Evolutionary conservation across 2,329 filamentous ascomycete species (phyloP).

Genomic region (Chlorencoelia australis): DNA sequence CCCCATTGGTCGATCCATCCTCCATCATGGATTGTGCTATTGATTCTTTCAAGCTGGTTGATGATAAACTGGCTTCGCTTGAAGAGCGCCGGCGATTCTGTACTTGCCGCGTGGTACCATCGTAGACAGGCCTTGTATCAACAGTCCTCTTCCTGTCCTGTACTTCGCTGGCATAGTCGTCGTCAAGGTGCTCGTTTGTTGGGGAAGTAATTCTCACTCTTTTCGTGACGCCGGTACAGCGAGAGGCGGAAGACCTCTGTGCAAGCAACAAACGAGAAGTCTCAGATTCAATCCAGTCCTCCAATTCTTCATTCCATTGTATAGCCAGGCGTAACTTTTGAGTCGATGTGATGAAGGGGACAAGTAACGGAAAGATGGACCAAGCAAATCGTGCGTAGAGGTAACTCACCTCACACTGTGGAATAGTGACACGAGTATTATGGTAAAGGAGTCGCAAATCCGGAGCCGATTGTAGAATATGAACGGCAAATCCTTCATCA

Average conservation of each 20-base stretch:
- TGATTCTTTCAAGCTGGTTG: no score
- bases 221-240: neutral
- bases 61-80: no score
- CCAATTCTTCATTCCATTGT: neutral
- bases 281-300: neutral
- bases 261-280: neutral
- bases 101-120: no score
- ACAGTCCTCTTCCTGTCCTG: no score
- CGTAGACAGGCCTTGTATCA: no score
- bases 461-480: neutral
- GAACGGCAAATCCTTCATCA: neutral
- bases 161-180: neutral
- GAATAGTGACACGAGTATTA: constrained; percentile 1
- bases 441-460: constrained; percentile 2
- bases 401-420: neutral
- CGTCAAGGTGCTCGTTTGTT: neutral
- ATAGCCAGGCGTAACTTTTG: neutral
- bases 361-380: constrained; percentile 1
- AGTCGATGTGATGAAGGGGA: neutral
- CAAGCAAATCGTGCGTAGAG: neutral
- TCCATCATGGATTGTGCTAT: no score
- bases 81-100: no score
- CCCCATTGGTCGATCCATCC: no score
- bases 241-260: neutral
- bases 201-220: neutral